A percentile compares a stretch with the other conserved stretches of the same genome.
Conservation (phyloP, 768 basidiomycete species). For the Megacollybia marginata region DNA sequence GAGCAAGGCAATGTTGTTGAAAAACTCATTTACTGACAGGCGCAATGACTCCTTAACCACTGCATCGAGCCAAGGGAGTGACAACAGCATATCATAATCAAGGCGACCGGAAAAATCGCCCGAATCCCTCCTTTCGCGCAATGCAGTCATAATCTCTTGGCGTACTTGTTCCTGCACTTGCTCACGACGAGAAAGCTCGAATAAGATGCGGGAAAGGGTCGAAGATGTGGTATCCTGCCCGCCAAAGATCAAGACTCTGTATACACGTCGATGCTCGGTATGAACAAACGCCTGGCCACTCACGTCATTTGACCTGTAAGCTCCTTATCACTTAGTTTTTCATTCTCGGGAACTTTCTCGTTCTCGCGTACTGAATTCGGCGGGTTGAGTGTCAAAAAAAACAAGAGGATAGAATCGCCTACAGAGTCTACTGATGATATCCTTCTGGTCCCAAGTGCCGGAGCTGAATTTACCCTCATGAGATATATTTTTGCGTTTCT, state of each 20-base stretch:
- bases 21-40: conserved; percentile 19
- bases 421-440: conserved; percentile 46
- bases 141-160: conserved; percentile 25
- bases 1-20: conserved; percentile 5
- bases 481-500: conserved; percentile 25
- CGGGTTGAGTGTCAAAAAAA: background rate
- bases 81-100: conserved; percentile 27
- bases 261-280: background rate
- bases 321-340: conserved; percentile 34
- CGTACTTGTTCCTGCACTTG: conserved; percentile 32
- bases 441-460: conserved; percentile 27
- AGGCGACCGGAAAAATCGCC: conserved; percentile 14
- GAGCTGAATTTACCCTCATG: conserved; percentile 10
- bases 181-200: conserved; percentile 27
- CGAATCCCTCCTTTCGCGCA: conserved; percentile 10
- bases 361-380: conserved; percentile 32
- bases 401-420: conserved; percentile 8
- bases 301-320: conserved; percentile 45
- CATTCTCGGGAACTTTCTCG: conserved; percentile 21
- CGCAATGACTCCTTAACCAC: conserved; percentile 41
- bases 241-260: conserved; percentile 41
- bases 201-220: conserved; percentile 33
- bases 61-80: conserved; percentile 35
- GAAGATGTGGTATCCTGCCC: conserved; percentile 45
- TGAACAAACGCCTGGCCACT: conserved; percentile 5